Percentiles rank a stretch among this genome's conserved stretches.
Conservation (phyloP, 1,139 yeast genomes). For the Blastobotrys buckinghamii region DNA sequence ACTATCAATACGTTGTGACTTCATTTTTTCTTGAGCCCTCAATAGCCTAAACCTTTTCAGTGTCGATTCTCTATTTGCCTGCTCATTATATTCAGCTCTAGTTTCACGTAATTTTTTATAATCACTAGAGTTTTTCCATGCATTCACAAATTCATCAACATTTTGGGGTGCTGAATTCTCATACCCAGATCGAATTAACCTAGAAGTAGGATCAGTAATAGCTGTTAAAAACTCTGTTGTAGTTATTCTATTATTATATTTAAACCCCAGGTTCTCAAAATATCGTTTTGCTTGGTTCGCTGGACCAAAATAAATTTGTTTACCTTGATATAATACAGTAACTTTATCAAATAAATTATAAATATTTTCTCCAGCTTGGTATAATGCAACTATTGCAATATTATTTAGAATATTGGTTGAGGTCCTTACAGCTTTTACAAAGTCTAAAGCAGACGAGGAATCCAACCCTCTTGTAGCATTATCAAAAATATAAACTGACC, state of each 20-base stretch:
- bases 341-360: constrained; percentile 58
- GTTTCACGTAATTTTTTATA: constrained; percentile 25
- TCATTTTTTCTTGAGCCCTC: constrained; percentile 22
- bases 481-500: constrained; percentile 59
- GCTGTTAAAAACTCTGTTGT: constrained; percentile 55
- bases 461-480: constrained; percentile 68
- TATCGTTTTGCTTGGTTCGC: constrained; percentile 44
- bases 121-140: constrained; percentile 50
- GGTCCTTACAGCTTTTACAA: constrained; percentile 52
- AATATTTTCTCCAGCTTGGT: constrained; percentile 61
- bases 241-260: constrained; percentile 53
- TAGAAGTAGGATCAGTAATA: constrained; percentile 51
- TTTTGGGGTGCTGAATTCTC: constrained; percentile 44
- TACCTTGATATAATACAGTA: constrained; percentile 50
- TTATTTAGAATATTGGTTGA: constrained; percentile 48
- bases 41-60: constrained; percentile 26
- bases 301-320: constrained; percentile 53
- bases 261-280: constrained; percentile 54
- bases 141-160: constrained; percentile 48
- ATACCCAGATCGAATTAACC: constrained; percentile 30
- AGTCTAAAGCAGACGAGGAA: constrained; percentile 64
- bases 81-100: not conserved
- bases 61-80: not conserved
- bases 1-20: constrained; percentile 29
- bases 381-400: constrained; percentile 50